Base-by-base conservation (phyloP, 805 yeast species). In the Dipodascus albidus region DNA sequence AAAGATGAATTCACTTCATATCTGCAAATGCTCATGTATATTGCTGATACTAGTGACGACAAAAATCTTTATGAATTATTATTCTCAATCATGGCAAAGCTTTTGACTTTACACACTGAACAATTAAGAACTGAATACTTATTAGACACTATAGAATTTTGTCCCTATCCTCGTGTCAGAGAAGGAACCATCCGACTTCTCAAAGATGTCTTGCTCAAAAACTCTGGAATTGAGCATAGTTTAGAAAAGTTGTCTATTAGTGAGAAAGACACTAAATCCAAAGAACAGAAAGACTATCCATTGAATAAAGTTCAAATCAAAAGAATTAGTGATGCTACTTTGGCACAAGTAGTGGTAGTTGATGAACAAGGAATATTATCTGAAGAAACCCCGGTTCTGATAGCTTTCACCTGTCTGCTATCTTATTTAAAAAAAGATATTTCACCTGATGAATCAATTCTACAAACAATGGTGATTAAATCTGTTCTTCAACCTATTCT, bases 91-190 rank as follows among this genome's bases (percentile, higher is more conserved):
- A 67, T 87, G 35, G 80, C 86, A 1, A 81, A 81, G 59, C 62
- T 87, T 1, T 68, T 91, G 59, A 75, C 84, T 6, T 63, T 76
- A 20, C 66, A 81, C 31, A 78, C 82, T 0, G 87, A 85, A 55
- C 70, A 70, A 1, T 66, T 74, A 9, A 68, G 85, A 0, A 87
- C 80, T 67, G 70, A 71, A 2, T 86, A 85, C 63, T 70, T 87
- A n/a, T 62, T 73, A 22, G 88, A 87, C 62, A 75, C 88, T 0
- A 70, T 91, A 51, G 69, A 72, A 27, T 72, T 77, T 51, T 85
- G 91, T 62, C 90, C 93, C 1, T 79, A 75, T 62, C 80, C 75
- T 42, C 76, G 77, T 44, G 78, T 79, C 22, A 80, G 81, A 59
- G 73, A 82, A 21, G 80, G 80, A 2, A 68, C 81, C 38, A 75